Evolutionary conservation across 148 eudicot species (phyloP), one percentile per base, ranked within the genome.

Genomic region (Arctostaphylos glauca): DNA sequence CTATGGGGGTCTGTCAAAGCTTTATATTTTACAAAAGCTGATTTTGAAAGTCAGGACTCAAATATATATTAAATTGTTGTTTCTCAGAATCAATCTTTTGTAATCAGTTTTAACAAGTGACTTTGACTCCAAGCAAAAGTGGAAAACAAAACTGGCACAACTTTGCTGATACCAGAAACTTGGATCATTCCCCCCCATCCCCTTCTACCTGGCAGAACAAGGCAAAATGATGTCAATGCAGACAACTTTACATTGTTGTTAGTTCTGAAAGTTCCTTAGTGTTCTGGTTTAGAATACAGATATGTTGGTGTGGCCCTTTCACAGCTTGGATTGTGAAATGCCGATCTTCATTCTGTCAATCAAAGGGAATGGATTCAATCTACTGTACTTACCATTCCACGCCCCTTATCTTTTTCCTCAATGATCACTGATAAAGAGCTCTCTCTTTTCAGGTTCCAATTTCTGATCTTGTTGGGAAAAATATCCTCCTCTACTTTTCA

Each of bases 401-500:
- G 38, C 9, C 10, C 71, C 66, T 56, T 58, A 0, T n/a, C 53
- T 18, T 53, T 9, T 43, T 58, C 67, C 38, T 31, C 38, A 31
- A 31, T 31, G 1, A 52, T 83, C 8, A 77, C 74, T 83, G 46
- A 66, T 25, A 60, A 43, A 6, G n/a, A 64, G 18, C 46, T 77
- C 16, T 52, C 16, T 46, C 7, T 48, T 54, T 73, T 78, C 86
- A 91, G 92, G 91, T 91, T 68, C 90, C 89, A 0, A 82, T 91
- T 76, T 90, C 90, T 50, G 64, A 90, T 38, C 94, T 91, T 82
- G 88, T 89, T 46, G 92, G 94, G 19, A 90, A 89, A 80, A 87
- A 87, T 18, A 81, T 91, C 14, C 92, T 91, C 12, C 84, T 91
- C 5, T 91, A 90, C 75, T 90, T 91, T 85, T 91, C 94, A 8